phyloP scores from a whole-genome alignment of 2,329 filamentous ascomycete species.

The Cladobotryum mycophilum region DNA sequence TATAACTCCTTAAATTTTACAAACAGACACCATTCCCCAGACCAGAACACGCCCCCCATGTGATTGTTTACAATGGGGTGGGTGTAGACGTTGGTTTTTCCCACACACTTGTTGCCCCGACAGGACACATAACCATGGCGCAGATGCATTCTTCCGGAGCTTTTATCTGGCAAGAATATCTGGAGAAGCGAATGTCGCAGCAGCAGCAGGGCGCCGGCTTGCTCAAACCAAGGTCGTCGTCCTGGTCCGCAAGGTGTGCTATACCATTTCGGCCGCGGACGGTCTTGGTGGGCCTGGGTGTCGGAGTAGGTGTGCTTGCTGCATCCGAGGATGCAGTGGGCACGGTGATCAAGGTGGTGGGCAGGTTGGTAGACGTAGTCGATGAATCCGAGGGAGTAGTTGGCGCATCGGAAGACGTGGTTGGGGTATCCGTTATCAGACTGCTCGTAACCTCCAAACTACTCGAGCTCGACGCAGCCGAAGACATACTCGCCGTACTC shows the following conservation, averaged over 20 bases:
- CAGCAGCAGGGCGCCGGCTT: slow-evolving; percentile 17
- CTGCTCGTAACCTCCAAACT: too few species aligned
- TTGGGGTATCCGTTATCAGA: too few species aligned
- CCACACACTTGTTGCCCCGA: slow-evolving; percentile 14
- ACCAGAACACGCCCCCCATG: neutral
- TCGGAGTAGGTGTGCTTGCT: neutral
- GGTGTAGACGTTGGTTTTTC: neutral
- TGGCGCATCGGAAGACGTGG: too few species aligned
- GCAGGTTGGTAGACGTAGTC: too few species aligned
- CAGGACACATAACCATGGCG: slow-evolving; percentile 18
- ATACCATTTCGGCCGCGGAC: neutral
- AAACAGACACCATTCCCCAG: too few species aligned
- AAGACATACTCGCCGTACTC: too few species aligned
- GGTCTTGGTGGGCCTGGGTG: neutral
- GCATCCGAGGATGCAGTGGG: too few species aligned
- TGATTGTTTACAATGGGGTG: neutral
- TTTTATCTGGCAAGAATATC: slow-evolving; percentile 14
- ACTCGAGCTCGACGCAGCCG: too few species aligned
- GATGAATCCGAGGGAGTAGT: too few species aligned
- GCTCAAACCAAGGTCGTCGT: neutral
- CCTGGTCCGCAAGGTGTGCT: too few species aligned
- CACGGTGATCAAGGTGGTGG: too few species aligned
- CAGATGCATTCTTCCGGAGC: slow-evolving; percentile 13
- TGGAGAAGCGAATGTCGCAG: slow-evolving; percentile 14
- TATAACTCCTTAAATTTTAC: too few species aligned